These are phyloP conservation scores for Cryomyces minteri DNA, from an alignment of 495 filamentous ascomycete genomes.

Conservation along the genomic window DNA sequence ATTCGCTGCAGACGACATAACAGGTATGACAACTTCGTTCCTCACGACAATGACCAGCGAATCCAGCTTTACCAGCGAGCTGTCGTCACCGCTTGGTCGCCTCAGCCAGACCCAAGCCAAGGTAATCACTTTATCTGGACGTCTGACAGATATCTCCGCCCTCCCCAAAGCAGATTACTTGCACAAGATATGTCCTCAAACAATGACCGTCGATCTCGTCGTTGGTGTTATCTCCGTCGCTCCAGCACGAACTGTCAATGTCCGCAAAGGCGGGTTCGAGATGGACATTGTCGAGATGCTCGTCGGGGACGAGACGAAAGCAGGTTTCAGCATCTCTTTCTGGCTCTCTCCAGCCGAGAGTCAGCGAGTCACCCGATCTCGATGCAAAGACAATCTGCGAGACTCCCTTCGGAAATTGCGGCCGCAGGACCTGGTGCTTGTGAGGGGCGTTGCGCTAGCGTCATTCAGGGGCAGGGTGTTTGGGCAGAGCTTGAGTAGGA, in stretches of 20 bases:
- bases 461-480: slow-evolving; percentile 29
- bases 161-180: slow-evolving; percentile 56
- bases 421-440: slow-evolving; percentile 52
- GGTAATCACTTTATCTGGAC: slow-evolving; percentile 1
- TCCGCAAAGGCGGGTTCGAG: slow-evolving; percentile 23
- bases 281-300: slow-evolving; percentile 56
- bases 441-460: slow-evolving; percentile 59
- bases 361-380: slow-evolving; percentile 8
- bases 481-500: too few species aligned
- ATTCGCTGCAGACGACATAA: not conserved
- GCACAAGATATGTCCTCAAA: slow-evolving; percentile 52
- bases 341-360: slow-evolving; percentile 38
- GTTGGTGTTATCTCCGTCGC: slow-evolving; percentile 58
- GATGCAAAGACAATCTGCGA: slow-evolving; percentile 19
- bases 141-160: slow-evolving; percentile 43
- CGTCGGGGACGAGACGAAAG: slow-evolving; percentile 71
- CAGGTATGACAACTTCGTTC: not conserved
- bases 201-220: slow-evolving; percentile 60
- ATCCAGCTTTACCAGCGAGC: not conserved
- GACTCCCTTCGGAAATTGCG: slow-evolving; percentile 31
- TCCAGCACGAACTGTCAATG: slow-evolving; percentile 38
- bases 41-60: not conserved
- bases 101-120: slow-evolving; percentile 1
- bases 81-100: not conserved
- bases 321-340: slow-evolving; percentile 67